Evolutionary conservation across 768 basidiomycete genomes (phyloP).

Genomic region (Suillus bovinus): DNA sequence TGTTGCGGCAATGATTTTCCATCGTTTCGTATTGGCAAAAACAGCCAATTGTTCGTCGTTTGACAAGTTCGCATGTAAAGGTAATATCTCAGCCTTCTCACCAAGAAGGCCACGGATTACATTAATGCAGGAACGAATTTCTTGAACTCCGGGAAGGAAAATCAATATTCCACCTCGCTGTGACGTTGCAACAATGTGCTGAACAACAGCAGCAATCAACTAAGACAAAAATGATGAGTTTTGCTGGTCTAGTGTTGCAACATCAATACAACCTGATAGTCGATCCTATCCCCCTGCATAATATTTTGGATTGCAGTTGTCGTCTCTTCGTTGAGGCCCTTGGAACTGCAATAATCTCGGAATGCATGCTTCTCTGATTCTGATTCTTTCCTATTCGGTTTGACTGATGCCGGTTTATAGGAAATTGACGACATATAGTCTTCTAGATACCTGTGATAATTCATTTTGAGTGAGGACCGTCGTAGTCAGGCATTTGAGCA

Average conservation of each 20-base stretch:
- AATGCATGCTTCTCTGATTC: constrained; percentile 44
- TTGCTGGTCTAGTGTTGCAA: neutral
- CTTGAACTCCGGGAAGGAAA: constrained; percentile 89
- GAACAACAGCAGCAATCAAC: constrained; percentile 68
- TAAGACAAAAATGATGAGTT: constrained; percentile 24
- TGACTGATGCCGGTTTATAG: constrained; percentile 51
- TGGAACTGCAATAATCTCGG: constrained; percentile 47
- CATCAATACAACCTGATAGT: constrained; percentile 58
- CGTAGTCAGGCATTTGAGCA: neutral
- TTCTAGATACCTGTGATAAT: constrained; percentile 71
- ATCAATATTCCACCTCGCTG: constrained; percentile 72
- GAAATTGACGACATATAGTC: constrained; percentile 62
- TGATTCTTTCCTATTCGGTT: constrained; percentile 28
- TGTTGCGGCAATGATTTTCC: constrained; percentile 89
- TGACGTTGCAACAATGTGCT: constrained; percentile 55
- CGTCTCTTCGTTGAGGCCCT: constrained; percentile 52
- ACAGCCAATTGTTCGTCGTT: constrained; percentile 80
- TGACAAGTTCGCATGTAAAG: constrained; percentile 88
- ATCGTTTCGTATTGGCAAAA: constrained; percentile 59
- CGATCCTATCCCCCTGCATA: constrained; percentile 61
- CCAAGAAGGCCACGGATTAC: constrained; percentile 42
- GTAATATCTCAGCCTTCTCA: constrained; percentile 55
- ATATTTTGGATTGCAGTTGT: constrained; percentile 62
- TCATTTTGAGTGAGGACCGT: neutral
- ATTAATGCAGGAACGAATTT: constrained; percentile 78